Base-by-base conservation (phyloP, 345 rosid species). In the Pistacia integerrima region DNA sequence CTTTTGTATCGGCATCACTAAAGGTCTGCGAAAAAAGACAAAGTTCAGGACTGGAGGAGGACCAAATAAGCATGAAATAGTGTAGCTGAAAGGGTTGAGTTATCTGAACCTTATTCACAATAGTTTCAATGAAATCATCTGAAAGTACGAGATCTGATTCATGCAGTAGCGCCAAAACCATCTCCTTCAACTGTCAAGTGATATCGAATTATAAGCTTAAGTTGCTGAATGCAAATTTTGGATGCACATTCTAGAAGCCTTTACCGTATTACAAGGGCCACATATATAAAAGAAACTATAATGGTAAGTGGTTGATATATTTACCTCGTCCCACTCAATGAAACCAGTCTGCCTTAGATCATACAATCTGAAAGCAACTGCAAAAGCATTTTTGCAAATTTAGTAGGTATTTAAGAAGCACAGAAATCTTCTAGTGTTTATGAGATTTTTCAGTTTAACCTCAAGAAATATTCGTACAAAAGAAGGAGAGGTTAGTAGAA, bases 91-190 rank as follows among this genome's bases (percentile, higher is more conserved):
- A 38, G 41, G 6, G 41, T 38, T 38, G 30, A 35, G 13, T 36
- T 64, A 7, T 46, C 25, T 44, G 56, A 81, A 92, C 99, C 94
- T 91, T 89, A 83, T 88, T 88, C 10, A 96, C 97, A 61, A 93
- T 96, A 25, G 83, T 68, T 89, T 96, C 92, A 18, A 96, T 88
- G 22, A 83, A 67, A 62, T 93, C 97, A 36, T 93, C 94, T 0
- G 94, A 85, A 35, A 96, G 82, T 11, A 81, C 54, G 55, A 96
- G 90, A 54, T 93, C 97, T 0, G 99, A 95, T 84, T 95, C 99
- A 14, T 91, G 90, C 76, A 93, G 87, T 73, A 95, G 92, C 17
- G 96, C 99, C 77, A 90, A 28, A n/a, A 95, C 99, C 99, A 95
- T 95, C 87, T 87, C 93, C 85, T 86, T 95, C 81, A 95, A 82